Percentiles rank a stretch among this genome's conserved stretches.
phyloP scores from a whole-genome alignment of 192 early-diverging fungal genomes.

The Diversispora eburnea region DNA sequence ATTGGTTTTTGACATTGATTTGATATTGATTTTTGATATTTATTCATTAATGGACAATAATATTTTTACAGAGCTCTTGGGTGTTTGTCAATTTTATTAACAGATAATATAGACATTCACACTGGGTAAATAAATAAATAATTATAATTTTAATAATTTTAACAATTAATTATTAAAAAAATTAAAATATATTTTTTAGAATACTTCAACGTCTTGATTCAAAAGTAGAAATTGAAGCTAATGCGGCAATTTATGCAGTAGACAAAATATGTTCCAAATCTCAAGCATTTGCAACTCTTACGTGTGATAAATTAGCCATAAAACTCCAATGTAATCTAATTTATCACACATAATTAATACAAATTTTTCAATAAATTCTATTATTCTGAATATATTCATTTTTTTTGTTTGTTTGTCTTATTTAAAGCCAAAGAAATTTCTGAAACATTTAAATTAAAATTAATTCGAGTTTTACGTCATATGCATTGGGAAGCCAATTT shows the following conservation, averaged over 20 bases:
- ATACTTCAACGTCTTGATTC: constrained; percentile 26
- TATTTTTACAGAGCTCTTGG: constrained; percentile 12
- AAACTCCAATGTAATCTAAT: background rate
- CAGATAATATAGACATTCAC: constrained; percentile 15
- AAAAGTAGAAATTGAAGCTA: constrained; percentile 10
- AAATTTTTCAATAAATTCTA: background rate
- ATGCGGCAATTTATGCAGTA: constrained; percentile 24
- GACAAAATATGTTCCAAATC: constrained; percentile 19
- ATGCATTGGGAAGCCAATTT: constrained; percentile 23
- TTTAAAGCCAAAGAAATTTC: background rate
- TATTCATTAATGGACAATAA: background rate
- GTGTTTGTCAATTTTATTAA: constrained; percentile 20
- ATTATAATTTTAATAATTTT: background rate
- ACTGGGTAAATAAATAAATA: constrained; percentile 10
- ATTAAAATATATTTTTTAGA: constrained; percentile 8
- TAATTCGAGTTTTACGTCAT: constrained; percentile 18
- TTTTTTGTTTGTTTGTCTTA: background rate
- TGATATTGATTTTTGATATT: background rate
- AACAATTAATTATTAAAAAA: background rate
- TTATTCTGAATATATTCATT: background rate
- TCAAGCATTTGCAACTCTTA: constrained; percentile 4
- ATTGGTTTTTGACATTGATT: background rate
- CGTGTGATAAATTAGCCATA: constrained; percentile 10
- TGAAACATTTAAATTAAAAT: background rate
- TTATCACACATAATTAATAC: background rate